Base-by-base conservation (phyloP, 345 rosid genomes). In the Salix koriyanagi region DNA sequence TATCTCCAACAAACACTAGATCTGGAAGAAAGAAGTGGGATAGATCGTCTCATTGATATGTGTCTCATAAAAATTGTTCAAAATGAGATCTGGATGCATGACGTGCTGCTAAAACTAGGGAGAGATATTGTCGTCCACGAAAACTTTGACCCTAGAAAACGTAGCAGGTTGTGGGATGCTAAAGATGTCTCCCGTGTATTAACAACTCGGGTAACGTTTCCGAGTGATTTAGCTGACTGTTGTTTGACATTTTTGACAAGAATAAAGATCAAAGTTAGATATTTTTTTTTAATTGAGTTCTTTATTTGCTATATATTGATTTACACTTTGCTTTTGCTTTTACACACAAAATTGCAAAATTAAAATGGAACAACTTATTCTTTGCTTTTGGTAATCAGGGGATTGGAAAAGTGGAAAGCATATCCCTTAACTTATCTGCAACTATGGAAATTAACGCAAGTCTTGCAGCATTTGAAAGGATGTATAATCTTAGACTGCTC, bases 41-140 rank as follows among this genome's bases (percentile, higher is more conserved):
- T 70, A 28, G 11, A 56, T 46, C 61, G 73, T 46, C 72, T 69
- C 4, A 15, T n/a, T 48, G 73, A 70, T 16, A 69, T 28, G 73
- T 70, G 58, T 16, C 60, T 70, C 60, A 70, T 70, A 32, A 14
- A 50, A 25, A 16, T 70, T 70, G 6, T 56, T 4, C 0, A 48
- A 4, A 26, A 67, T 0, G 0, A 9, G 12, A 23, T 67, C 7
- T 5, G n/a, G n/a, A 36, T 67, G 71, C 71, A 67, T 67, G 71
- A 67, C n/a, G 36, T 67, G 71, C 71, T 67, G 0, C 23, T 4
- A 67, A 25, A 67, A 39, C 19, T 67, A 41, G 71, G 71, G 6
- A 36, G 23, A 19, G 13, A 21, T 2, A 39, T 67, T 67, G 71
- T 67, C 13, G 1, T 5, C 25, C 2, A 67, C 0, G 71, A 67